Percentiles rank a stretch among this genome's conserved stretches.
Evolutionary conservation across 108 stramenopile species (phyloP).

Genomic region (Cyclotella sp.): DNA sequence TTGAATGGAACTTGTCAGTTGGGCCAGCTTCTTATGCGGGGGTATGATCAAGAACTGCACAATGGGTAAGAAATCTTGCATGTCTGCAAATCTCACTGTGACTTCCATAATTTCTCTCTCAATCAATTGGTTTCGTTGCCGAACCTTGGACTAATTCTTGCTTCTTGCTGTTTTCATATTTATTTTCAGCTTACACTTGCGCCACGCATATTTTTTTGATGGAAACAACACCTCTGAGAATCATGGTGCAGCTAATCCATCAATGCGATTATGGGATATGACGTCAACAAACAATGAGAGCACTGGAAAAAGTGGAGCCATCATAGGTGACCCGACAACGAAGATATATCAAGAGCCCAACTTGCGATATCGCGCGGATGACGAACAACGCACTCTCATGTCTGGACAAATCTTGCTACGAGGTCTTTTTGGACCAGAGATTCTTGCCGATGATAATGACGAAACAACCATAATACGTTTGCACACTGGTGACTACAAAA

Average conservation of each 20-base stretch:
- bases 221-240: conserved; percentile 38
- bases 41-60: conserved; percentile 79
- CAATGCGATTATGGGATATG: conserved; percentile 70
- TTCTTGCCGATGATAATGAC: conserved; percentile 21
- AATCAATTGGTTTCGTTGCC: too few species aligned
- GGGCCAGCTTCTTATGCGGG: conserved; percentile 82
- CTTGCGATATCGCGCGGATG: conserved; percentile 79
- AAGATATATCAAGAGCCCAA: conserved; percentile 50
- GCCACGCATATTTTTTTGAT: conserved; percentile 77
- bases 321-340: conserved; percentile 40
- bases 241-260: conserved; percentile 47
- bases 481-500: conserved; percentile 79
- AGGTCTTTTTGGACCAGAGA: conserved; percentile 77
- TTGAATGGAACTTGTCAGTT: conserved; percentile 89
- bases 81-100: too few species aligned
- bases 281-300: conserved; percentile 7
- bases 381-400: conserved; percentile 89
- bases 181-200: conserved; percentile 35
- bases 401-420: conserved; percentile 83
- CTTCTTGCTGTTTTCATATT: neutral
- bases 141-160: too few species aligned
- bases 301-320: neutral
- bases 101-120: neutral
- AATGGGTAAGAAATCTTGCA: conserved; percentile 59
- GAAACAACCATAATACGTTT: conserved; percentile 59